phyloP scores from a whole-genome alignment of 805 yeast species.

The Teunomyces barrocoloradensis region DNA sequence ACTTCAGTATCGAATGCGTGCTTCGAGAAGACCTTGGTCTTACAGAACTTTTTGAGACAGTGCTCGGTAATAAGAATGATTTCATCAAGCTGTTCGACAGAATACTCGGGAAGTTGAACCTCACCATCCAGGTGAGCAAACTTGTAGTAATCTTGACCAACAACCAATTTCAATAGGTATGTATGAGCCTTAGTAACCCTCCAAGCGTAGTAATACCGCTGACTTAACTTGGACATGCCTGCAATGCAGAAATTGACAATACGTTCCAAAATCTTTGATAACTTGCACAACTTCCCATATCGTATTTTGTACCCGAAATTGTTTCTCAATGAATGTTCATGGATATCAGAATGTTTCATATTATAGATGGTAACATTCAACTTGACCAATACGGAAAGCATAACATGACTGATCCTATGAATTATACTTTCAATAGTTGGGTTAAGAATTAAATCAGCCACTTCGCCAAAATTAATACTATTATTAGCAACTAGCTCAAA shows the following conservation, averaged over 20 bases:
- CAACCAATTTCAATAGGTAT: slow-evolving; percentile 37
- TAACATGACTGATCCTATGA: slow-evolving; percentile 29
- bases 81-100: slow-evolving; percentile 25
- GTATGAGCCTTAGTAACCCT: slow-evolving; percentile 59
- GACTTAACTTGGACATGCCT: slow-evolving; percentile 40
- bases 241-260: slow-evolving; percentile 16
- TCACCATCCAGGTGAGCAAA: background rate
- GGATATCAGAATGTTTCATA: slow-evolving; percentile 18
- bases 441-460: slow-evolving; percentile 40
- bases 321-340: slow-evolving; percentile 15
- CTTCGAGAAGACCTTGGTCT: slow-evolving; percentile 7
- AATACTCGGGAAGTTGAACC: slow-evolving; percentile 12
- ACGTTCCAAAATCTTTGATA: slow-evolving; percentile 25
- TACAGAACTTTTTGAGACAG: slow-evolving; percentile 22
- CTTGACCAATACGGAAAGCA: slow-evolving; percentile 22
- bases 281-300: slow-evolving; percentile 21
- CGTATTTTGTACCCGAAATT: slow-evolving; percentile 17
- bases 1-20: slow-evolving; percentile 5
- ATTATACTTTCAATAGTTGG: slow-evolving; percentile 30
- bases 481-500: slow-evolving; percentile 30
- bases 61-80: slow-evolving; percentile 24
- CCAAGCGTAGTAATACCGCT: slow-evolving; percentile 65
- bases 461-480: slow-evolving; percentile 38
- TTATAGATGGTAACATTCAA: slow-evolving; percentile 20
- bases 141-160: slow-evolving; percentile 25